Evolutionary conservation across 352 stramenopile genomes (phyloP).

Genomic region (Elongisporangium prolatum): DNA sequence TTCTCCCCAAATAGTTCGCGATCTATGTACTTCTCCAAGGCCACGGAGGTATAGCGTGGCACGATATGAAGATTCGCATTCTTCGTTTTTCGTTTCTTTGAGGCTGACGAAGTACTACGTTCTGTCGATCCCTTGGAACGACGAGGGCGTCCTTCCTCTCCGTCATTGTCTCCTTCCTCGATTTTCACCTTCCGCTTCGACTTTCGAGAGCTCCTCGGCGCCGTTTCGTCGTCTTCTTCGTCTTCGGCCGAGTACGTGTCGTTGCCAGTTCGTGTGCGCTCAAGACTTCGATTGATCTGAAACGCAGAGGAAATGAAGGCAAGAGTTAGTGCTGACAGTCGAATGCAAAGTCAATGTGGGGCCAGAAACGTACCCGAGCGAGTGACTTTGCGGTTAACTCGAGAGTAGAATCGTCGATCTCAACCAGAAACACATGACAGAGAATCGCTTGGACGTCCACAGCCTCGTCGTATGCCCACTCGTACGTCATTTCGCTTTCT

Average conservation of each 20-base stretch:
- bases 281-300: not conserved
- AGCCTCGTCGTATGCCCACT: slow-evolving; percentile 53
- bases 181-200: not conserved
- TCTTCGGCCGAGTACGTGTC: not conserved
- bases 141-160: not conserved
- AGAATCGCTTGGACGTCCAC: slow-evolving; percentile 63
- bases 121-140: not conserved
- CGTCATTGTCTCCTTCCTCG: not conserved
- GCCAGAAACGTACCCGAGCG: slow-evolving; percentile 17
- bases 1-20: slow-evolving; percentile 46
- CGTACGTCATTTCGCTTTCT: slow-evolving; percentile 23
- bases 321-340: too few relatives aligned
- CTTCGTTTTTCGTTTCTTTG: slow-evolving; percentile 22
- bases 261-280: not conserved
- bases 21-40: slow-evolving; percentile 54
- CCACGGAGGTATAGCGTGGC: slow-evolving; percentile 39
- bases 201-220: not conserved
- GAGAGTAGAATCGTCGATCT: slow-evolving; percentile 27
- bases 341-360: not conserved
- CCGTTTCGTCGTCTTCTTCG: not conserved
- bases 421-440: slow-evolving; percentile 61
- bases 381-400: slow-evolving; percentile 68
- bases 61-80: slow-evolving; percentile 43
- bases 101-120: not conserved
- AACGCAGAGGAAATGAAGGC: too few relatives aligned